Evolutionary conservation across 257 asterid genomes (phyloP).

Genomic region (Solanum sitiens): DNA sequence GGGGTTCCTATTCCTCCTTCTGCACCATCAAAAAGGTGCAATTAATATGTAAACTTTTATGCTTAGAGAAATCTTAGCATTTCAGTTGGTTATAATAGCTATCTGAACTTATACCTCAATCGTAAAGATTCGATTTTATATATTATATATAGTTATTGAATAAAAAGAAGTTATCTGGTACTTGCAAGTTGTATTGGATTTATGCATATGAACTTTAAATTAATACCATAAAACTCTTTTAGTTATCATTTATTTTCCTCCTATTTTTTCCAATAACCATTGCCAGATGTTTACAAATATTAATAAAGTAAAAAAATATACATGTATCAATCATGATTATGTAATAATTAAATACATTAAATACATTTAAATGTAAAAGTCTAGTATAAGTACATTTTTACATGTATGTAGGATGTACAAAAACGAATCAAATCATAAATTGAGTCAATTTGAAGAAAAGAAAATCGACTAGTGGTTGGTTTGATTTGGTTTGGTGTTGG

Average conservation of each 20-base stretch:
- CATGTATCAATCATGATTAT: not conserved
- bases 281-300: not conserved
- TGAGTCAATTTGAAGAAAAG: too few species aligned
- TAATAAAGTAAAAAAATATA: too few species aligned
- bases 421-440: too few species aligned
- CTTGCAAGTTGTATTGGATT: not conserved
- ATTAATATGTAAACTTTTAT: not conserved
- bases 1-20: constrained; percentile 38
- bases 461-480: too few species aligned
- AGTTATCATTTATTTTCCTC: not conserved
- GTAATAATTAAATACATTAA: not conserved
- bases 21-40: constrained; percentile 25
- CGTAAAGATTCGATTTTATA: not conserved
- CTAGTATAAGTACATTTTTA: too few species aligned
- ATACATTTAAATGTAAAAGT: not conserved
- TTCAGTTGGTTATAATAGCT: too few species aligned
- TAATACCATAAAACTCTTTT: too few species aligned
- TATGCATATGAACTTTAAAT: not conserved
- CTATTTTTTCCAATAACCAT: not conserved
- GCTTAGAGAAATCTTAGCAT: too few species aligned
- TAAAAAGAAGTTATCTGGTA: not conserved
- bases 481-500: too few species aligned
- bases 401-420: not conserved
- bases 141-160: not conserved
- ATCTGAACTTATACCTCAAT: not conserved